Base-by-base conservation (phyloP, 2,329 filamentous ascomycete genomes). In the Zalaria sp. region DNA sequence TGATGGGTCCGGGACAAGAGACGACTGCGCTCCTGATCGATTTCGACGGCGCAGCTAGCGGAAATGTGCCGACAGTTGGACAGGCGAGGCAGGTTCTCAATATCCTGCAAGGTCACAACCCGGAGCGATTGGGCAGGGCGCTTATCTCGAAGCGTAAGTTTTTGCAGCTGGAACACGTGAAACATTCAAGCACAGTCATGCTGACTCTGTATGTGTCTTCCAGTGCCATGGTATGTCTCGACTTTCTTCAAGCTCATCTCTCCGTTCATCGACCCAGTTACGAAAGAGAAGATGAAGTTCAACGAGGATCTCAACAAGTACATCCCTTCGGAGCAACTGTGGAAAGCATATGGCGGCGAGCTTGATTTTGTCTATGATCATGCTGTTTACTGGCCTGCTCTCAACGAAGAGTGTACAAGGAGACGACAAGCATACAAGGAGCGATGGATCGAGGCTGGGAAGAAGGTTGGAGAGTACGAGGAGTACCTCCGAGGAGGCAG, bases 241-340 rank as follows among this genome's bases (percentile, higher is more conserved):
- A 83, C 83, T 39, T 98, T 98, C 72, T 93, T 96, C 73, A 95
- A 93, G 64, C 68, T 95, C 53, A 88, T 98, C 64, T 87, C 79
- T 4, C 87, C 89, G 34, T 95, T 98, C 64, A 94, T 98, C 64
- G 91, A 98, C 62, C 91, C 91, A 5, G 68, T 88, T 53, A 98
- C 91, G 6, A 79, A 83, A 44, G 79, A 91, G 56, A 98, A 98
- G 71, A 79, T 98, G 67, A 93, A 91, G 67, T 95, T 94, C 72
- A 95, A 96, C 68, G 87, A 94, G 61, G 83, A 93, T 57, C 79
- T 94, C 68, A 73, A 72, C 51, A 69, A 83, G 51, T 86, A 87
- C 59, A 81, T 98, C 18, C 87, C 87, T 4, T 63, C 78, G 5
- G 71, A 80, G 53, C 89, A 96, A 59, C 75, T 98, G 41, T 83